A percentile compares a stretch with the other conserved stretches of the same genome.
Evolutionary conservation across 768 basidiomycete genomes (phyloP).

Genomic region (Tremella yokohamensis): DNA sequence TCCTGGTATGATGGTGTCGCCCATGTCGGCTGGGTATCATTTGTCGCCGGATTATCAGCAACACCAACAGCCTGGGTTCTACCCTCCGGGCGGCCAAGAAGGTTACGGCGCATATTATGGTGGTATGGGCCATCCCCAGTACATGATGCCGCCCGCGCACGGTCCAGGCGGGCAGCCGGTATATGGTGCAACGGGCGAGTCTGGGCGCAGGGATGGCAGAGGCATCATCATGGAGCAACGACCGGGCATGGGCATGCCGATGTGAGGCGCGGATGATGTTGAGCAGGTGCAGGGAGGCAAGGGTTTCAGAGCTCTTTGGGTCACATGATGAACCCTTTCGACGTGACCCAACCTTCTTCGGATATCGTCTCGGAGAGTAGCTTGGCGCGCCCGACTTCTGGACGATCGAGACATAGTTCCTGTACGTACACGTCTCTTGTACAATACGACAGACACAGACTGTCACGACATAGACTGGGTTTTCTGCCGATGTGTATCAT

Average conservation of each 20-base stretch:
- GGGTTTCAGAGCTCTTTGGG: too few species aligned
- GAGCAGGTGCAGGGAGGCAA: too few species aligned
- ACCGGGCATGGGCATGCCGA: neutral
- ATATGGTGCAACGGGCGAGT: neutral
- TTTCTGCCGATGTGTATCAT: too few species aligned
- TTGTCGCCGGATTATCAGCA: conserved; percentile 6
- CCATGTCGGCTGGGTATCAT: conserved; percentile 5
- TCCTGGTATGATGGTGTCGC: neutral
- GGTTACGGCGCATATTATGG: neutral
- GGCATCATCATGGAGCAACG: conserved; percentile 1
- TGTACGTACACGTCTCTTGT: too few species aligned
- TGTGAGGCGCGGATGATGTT: neutral
- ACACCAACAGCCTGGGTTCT: neutral
- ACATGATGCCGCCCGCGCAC: neutral
- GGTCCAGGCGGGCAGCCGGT: conserved; percentile 2
- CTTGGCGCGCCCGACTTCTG: too few species aligned
- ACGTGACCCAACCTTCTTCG: too few species aligned
- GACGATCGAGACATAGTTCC: too few species aligned
- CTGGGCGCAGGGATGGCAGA: neutral
- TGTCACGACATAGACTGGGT: too few species aligned
- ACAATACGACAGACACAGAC: too few species aligned
- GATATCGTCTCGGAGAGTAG: too few species aligned
- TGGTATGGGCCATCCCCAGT: neutral
- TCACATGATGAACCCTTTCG: too few species aligned
- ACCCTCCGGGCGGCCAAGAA: neutral